Percentiles rank a stretch among this genome's conserved stretches.
These are phyloP conservation scores for Crataegus laevigata DNA, from an alignment of 306 rosid genomes.

Conservation along the genomic window DNA sequence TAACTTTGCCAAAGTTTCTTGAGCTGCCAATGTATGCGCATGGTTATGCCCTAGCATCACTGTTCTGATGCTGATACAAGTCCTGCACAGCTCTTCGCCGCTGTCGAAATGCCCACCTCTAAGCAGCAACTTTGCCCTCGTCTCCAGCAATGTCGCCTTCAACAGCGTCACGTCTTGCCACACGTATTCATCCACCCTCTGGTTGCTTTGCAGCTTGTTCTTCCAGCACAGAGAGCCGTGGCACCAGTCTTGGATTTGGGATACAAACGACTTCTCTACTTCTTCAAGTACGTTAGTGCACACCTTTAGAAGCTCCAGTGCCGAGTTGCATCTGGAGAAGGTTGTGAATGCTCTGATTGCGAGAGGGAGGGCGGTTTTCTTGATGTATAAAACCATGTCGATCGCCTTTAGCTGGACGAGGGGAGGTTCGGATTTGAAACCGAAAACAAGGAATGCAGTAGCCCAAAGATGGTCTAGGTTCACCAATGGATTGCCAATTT, in stretches of 20 bases:
- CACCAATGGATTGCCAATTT: conserved; percentile 33
- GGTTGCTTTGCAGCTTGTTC: conserved; percentile 50
- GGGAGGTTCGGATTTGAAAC: conserved; percentile 84
- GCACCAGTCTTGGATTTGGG: conserved; percentile 85
- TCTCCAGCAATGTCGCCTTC: conserved; percentile 81
- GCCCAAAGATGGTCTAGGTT: conserved; percentile 77
- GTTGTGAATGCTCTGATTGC: conserved; percentile 69
- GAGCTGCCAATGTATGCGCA: conserved; percentile 77
- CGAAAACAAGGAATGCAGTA: conserved; percentile 81
- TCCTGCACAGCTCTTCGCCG: conserved; percentile 72
- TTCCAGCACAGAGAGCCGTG: conserved; percentile 74
- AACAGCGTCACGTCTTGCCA: conserved; percentile 89
- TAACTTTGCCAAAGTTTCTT: conserved; percentile 69
- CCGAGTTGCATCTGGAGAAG: conserved; percentile 77
- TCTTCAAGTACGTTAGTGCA: conserved; percentile 84
- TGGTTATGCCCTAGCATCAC: conserved; percentile 87
- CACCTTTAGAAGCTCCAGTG: conserved; percentile 70
- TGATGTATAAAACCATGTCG: conserved; percentile 65
- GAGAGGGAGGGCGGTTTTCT: conserved; percentile 72
- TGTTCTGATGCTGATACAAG: conserved; percentile 80
- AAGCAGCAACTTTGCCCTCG: conserved; percentile 67
- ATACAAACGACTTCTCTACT: conserved; percentile 80
- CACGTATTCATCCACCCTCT: conserved; percentile 68
- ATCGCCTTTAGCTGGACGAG: conserved; percentile 48
- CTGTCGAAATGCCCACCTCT: conserved; percentile 74